These are phyloP conservation scores for Apiospora phragmitis DNA, from an alignment of 2,329 filamentous ascomycete genomes.

Conservation along the genomic window DNA sequence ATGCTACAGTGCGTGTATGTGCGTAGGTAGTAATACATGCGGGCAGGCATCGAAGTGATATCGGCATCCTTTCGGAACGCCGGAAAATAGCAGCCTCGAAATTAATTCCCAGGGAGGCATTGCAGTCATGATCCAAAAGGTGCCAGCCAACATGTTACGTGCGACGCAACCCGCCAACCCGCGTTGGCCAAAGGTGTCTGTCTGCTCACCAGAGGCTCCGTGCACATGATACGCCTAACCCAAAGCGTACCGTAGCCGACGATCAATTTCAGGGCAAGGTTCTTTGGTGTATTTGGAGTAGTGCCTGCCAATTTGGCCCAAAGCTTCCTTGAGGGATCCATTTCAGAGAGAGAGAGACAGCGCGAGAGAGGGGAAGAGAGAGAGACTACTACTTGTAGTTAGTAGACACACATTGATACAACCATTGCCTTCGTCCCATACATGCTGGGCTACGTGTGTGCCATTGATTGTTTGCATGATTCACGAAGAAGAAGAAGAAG, in stretches of 20 bases:
- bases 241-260: background rate
- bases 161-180: background rate
- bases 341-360: background rate
- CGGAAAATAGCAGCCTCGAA: background rate
- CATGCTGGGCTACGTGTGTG: background rate
- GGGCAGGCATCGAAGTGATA: background rate
- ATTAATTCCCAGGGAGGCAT: background rate
- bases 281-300: background rate
- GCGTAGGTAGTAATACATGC: background rate
- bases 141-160: background rate
- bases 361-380: no score
- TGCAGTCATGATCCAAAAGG: background rate
- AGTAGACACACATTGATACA: no score
- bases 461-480: background rate
- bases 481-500: background rate
- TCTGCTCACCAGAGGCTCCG: background rate
- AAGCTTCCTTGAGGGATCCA: background rate
- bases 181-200: background rate
- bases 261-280: conserved; percentile 7
- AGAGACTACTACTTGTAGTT: no score
- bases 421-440: background rate
- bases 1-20: background rate
- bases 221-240: background rate
- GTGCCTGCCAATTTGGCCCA: conserved; percentile 4
- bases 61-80: background rate